phyloP scores from a whole-genome alignment of 106 monocot species.

The Triglochin maritima region DNA sequence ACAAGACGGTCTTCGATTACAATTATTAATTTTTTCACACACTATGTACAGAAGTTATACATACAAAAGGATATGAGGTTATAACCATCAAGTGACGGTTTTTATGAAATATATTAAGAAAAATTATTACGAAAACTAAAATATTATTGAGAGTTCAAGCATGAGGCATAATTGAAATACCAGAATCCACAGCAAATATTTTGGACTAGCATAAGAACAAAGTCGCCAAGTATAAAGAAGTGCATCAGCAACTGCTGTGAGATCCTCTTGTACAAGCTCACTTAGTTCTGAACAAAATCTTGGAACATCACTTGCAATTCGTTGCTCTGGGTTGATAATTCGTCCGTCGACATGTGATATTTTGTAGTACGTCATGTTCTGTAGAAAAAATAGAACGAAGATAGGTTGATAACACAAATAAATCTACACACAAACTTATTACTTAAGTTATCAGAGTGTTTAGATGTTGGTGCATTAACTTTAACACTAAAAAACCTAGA shows the following conservation, averaged over 20 bases:
- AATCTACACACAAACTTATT: neutral
- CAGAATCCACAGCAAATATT: slow-evolving; percentile 99
- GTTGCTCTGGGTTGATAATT: slow-evolving; percentile 81
- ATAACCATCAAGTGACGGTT: no score
- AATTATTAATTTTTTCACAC: neutral
- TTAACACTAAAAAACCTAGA: no score
- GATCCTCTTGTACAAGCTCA: slow-evolving; percentile 96
- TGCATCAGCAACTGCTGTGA: slow-evolving; percentile 78
- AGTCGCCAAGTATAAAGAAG: slow-evolving; percentile 94
- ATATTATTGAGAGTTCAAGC: neutral
- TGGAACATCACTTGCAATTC: slow-evolving; percentile 94
- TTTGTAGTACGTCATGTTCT: slow-evolving; percentile 99
- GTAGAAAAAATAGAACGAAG: slow-evolving; percentile 10
- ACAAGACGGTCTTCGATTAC: neutral
- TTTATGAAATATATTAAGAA: no score
- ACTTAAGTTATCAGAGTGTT: no score
- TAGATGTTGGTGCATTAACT: no score
- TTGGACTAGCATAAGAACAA: slow-evolving; percentile 99
- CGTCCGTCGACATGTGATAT: slow-evolving; percentile 92
- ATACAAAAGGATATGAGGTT: no score
- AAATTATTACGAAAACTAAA: no score
- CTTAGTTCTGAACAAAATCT: slow-evolving; percentile 90
- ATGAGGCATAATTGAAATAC: slow-evolving; percentile 23
- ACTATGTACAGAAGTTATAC: no score
- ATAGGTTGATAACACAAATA: neutral